Evolutionary conservation across 352 stramenopile species (phyloP), one percentile per base, ranked within the genome.

Genomic region (Globisporangium rhizosaccharum): DNA sequence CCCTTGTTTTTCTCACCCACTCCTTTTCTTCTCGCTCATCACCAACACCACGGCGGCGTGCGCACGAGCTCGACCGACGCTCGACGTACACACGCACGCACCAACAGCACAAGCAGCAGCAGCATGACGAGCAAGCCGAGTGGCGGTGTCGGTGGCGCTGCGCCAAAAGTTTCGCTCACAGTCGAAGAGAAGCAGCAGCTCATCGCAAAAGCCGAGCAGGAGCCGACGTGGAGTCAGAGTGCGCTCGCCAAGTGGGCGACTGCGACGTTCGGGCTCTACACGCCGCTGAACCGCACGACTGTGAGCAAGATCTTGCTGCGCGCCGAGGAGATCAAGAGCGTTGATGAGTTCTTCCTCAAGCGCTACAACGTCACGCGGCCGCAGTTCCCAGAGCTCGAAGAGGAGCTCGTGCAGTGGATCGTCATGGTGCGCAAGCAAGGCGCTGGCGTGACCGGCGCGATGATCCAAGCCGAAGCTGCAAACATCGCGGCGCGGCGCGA

Each of bases 311-410:
- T 56, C 51, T 30, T 56, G 30, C 30, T 56, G 51, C 51, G 51
- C 51, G 51, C 51, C 10, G 51, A 56, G 15, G 51, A 56, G 51
- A 56, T 56, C 51, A 56, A 56, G 51, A 56, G 20, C 33, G 51
- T 41, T 17, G 51, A 56, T 33, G 30, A 44, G 51, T 56, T 56
- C 51, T 56, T 56, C 33, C 51, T 56, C 51, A 56, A 56, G 51
- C 51, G 51, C 18, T 56, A 56, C 51, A 56, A 56, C 51, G 51
- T 56, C 51, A 56, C 51, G 51, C 51, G 51, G 33, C 51, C 51
- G 11, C 51, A 56, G 51, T 56, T 56, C 51, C 51, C 51, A 14
- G 51, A n/a, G 51, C 51, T 56, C 51, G 51, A 56, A 23, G 18
- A 56, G 30, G 51, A 56, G 12, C 51, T 56, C 51, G 51, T 56